These are phyloP conservation scores for Boletus huronensis DNA, from an alignment of 768 basidiomycete species.

Conservation along the genomic window DNA sequence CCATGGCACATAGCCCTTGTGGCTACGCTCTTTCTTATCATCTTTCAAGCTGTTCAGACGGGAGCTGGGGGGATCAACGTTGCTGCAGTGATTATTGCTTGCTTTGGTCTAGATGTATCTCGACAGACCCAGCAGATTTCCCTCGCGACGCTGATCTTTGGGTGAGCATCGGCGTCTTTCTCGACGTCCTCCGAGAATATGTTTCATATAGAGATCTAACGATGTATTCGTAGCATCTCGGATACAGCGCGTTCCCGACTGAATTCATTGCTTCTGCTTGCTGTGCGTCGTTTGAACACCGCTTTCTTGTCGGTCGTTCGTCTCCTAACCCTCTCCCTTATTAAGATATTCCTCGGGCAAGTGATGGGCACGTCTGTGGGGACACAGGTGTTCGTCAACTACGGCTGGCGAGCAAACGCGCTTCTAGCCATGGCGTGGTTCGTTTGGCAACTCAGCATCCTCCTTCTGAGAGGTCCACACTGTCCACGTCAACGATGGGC, in stretches of 20 bases:
- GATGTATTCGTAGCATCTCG: constrained; percentile 20
- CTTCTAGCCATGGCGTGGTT: constrained; percentile 56
- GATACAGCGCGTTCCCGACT: constrained; percentile 58
- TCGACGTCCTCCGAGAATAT: neutral
- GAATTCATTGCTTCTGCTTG: constrained; percentile 68
- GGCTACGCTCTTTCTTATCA: constrained; percentile 42
- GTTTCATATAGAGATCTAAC: neutral
- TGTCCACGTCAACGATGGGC: constrained; percentile 43
- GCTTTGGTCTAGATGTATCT: constrained; percentile 65
- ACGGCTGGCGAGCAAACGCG: constrained; percentile 65
- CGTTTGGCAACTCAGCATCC: constrained; percentile 49
- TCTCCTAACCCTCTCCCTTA: neutral
- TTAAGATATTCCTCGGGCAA: constrained; percentile 64
- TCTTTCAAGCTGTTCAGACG: constrained; percentile 57
- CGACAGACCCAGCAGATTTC: constrained; percentile 68
- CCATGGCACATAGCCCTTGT: constrained; percentile 71
- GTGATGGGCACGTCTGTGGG: constrained; percentile 75
- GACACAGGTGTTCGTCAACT: constrained; percentile 61
- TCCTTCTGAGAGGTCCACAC: constrained; percentile 65
- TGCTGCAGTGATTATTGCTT: constrained; percentile 61
- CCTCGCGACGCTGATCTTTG: constrained; percentile 54
- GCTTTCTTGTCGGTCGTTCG: neutral
- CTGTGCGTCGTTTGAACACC: constrained; percentile 35
- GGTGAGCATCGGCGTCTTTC: constrained; percentile 16
- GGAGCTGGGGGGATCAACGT: constrained; percentile 66